Conservation (phyloP, 2,329 filamentous ascomycete genomes). For the Colletotrichum somersetense region DNA sequence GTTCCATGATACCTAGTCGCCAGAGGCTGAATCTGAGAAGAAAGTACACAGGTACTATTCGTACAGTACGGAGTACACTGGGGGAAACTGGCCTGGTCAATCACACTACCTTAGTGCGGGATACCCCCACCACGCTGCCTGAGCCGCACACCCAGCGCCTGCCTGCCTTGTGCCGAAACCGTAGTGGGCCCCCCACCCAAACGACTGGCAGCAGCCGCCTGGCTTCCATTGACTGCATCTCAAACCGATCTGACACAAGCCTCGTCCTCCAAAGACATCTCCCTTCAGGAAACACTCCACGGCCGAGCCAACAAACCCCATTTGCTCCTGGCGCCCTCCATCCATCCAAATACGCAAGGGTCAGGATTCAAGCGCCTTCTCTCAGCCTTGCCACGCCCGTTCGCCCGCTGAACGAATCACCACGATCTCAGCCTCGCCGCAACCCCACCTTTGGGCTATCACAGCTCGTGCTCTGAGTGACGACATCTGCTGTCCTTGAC, state of each 20-base stretch:
- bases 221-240: conserved; percentile 36
- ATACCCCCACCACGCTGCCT: conserved; percentile 24
- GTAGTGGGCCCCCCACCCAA: conserved; percentile 21
- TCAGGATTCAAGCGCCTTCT: neutral
- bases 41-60: neutral
- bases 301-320: conserved; percentile 4
- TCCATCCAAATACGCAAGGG: conserved; percentile 15
- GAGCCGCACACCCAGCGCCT: neutral
- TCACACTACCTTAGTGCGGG: conserved; percentile 1
- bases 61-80: too few species aligned
- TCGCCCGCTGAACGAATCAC: neutral
- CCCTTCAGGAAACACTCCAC: conserved; percentile 19
- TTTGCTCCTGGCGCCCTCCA: conserved; percentile 1
- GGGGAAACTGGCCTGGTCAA: neutral
- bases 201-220: conserved; percentile 27
- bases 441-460: conserved; percentile 24
- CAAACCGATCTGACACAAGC: conserved; percentile 48
- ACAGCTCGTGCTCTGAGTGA: conserved; percentile 14
- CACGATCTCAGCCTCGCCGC: conserved; percentile 34
- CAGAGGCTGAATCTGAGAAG: neutral
- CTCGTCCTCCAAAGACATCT: conserved; percentile 28
- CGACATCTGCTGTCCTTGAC: conserved; percentile 11
- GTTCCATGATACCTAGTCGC: neutral
- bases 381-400: conserved; percentile 35
- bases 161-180: conserved; percentile 28